Percentiles rank a stretch among this genome's conserved stretches.
These are phyloP conservation scores for Canavalia gladiata DNA, from an alignment of 306 rosid species.

Conservation along the genomic window DNA sequence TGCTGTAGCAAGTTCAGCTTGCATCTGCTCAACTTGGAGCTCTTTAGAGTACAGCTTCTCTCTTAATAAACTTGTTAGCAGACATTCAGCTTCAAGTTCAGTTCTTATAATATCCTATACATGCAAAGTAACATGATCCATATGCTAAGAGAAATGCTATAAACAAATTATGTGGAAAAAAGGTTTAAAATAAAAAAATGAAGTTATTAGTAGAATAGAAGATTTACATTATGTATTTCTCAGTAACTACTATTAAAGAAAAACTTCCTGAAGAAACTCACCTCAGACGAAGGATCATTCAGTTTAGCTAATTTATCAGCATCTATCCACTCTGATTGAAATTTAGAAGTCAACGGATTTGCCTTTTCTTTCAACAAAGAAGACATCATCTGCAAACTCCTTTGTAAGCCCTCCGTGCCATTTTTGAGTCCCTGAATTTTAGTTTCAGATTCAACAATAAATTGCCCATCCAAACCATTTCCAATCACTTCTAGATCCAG, in stretches of 20 bases:
- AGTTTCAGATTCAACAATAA: conserved; percentile 76
- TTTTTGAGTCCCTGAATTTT: conserved; percentile 79
- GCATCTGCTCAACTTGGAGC: conserved; percentile 88
- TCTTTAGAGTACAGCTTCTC: conserved; percentile 90
- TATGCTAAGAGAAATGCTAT: conserved; percentile 34
- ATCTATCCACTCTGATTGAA: conserved; percentile 53
- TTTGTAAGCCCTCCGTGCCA: conserved; percentile 73
- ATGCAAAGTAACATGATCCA: conserved; percentile 21
- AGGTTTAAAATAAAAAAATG: conserved; percentile 11
- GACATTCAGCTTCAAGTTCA: conserved; percentile 86
- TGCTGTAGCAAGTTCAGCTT: conserved; percentile 88
- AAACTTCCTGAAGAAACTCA: conserved; percentile 47
- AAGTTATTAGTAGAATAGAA: background rate
- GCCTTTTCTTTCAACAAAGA: conserved; percentile 78
- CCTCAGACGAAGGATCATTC: conserved; percentile 74
- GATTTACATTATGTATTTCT: conserved; percentile 19
- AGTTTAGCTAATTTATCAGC: conserved; percentile 56
- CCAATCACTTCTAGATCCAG: conserved; percentile 50
- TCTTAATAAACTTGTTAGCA: conserved; percentile 76
- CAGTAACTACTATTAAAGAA: conserved; percentile 23
- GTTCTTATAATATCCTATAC: conserved; percentile 65
- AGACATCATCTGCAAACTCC: conserved; percentile 86
- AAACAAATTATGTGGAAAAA: conserved; percentile 9
- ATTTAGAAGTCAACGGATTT: conserved; percentile 55
- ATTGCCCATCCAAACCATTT: conserved; percentile 74